Evolutionary conservation across 257 asterid genomes (phyloP).

Genomic region (Solanum pinnatisectum): DNA sequence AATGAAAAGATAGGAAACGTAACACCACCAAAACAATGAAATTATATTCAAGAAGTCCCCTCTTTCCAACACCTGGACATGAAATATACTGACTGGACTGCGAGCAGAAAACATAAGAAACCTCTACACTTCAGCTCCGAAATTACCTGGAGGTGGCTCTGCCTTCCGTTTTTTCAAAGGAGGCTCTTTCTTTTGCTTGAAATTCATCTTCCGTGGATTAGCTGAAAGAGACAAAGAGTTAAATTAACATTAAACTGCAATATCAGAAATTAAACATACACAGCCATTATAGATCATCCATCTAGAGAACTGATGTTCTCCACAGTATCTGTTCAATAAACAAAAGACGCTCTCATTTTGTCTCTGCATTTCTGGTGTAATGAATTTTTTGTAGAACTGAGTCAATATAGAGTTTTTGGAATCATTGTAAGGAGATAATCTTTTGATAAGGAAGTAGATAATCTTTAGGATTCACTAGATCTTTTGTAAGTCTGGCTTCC

Average conservation of each 20-base stretch:
- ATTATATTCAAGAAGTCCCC: background rate
- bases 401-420: background rate
- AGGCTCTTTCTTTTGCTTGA: constrained; percentile 64
- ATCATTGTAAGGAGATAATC: background rate
- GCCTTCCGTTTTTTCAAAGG: constrained; percentile 68
- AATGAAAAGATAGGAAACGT: background rate
- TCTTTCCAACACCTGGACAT: background rate
- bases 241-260: background rate
- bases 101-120: constrained; percentile 4
- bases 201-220: constrained; percentile 42
- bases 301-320: background rate
- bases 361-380: background rate
- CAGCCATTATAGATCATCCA: background rate
- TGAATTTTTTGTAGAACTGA: background rate
- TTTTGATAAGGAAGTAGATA: background rate
- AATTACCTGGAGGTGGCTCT: constrained; percentile 67
- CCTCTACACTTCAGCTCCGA: constrained; percentile 7
- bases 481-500: background rate
- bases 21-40: background rate
- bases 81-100: background rate
- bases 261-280: background rate
- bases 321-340: background rate
- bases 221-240: constrained; percentile 37
- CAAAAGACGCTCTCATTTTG: background rate
- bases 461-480: background rate